Evolutionary conservation across 345 rosid species (phyloP).

Genomic region (Atalantia buxifolia): DNA sequence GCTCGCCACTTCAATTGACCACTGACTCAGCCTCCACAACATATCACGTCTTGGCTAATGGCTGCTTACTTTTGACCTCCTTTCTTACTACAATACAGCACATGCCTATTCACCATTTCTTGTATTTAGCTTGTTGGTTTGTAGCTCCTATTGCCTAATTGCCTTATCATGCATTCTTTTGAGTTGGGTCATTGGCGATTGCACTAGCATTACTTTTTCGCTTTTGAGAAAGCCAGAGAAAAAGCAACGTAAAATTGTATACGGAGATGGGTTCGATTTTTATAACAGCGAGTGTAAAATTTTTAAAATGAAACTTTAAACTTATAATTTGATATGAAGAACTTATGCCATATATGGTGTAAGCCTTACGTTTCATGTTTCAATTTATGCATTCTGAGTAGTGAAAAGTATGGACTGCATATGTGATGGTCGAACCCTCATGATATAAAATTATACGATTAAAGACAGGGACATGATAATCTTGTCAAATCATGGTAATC

Average conservation of each 20-base stretch:
- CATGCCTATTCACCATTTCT: background rate
- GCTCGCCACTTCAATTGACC: slow-evolving; percentile 8
- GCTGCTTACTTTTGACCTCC: background rate
- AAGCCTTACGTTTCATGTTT: background rate
- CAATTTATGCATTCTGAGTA: background rate
- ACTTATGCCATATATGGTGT: background rate
- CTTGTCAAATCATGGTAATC: background rate
- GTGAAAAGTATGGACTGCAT: background rate
- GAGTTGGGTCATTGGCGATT: background rate
- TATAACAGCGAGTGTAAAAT: background rate
- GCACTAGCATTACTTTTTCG: background rate
- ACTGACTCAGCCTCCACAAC: slow-evolving; percentile 48
- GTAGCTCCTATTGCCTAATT: background rate
- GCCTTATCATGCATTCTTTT: background rate
- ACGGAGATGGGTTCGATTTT: background rate
- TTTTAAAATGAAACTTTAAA: background rate
- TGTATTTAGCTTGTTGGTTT: slow-evolving; percentile 9
- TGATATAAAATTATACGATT: background rate
- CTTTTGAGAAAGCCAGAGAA: background rate
- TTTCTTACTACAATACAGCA: background rate
- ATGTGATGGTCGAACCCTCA: background rate
- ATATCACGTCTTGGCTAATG: background rate
- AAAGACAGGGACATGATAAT: background rate
- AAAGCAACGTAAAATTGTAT: background rate
- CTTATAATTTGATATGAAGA: background rate